Base-by-base conservation (phyloP, 2,329 filamentous ascomycete species). In the Trichoderma sp. region DNA sequence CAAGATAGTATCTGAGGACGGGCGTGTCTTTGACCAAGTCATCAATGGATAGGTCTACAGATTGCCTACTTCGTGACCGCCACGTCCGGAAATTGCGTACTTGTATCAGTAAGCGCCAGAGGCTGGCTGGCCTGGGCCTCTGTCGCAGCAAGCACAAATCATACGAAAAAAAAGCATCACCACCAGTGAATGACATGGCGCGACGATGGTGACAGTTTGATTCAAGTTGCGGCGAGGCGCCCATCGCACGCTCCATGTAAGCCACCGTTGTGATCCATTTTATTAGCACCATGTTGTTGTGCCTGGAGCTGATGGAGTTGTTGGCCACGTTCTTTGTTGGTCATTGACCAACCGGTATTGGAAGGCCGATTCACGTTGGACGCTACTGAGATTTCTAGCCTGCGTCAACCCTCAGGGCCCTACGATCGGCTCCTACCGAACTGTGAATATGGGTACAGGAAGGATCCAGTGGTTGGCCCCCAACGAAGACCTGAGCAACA, bases 391-490 rank as follows among this genome's bases (percentile, higher is more conserved):
- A 50, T 68, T 58, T 30, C 55, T 17, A 57, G 58, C 47, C 32
- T 15, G 20, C 47, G 36, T n/a, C 39, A 17, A 32, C 34, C 47
- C 17, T 55, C 43, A 50, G 28, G 20, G 28, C 64, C 47, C 30
- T 62, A 36, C 67, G 57, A 69, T 69, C 67, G 57, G 67, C 20
- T 61, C 20, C 57, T 62, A 47, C 67, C 67, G 67, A 62, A 39
- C 32, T 20, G 12, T 67, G 36, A 43, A 47, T 13, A 58, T 32
- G 28, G 30, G 36, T 28, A 50, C 65, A 20, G 17, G 13, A n/a
- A 9, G 3, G 9, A 68, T 61, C 26, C 26, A 30, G 26, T 5
- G 36, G 4, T 26, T 26, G 47, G 50, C 11, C 32, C 64, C 64
- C 53, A 39, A 30, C 15, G n/a, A 36, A n/a, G 30, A 23, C 47